A percentile compares a stretch with the other conserved stretches of the same genome.
Conservation (phyloP, 2,329 filamentous ascomycete genomes). For the Ceratocystis cubensis region DNA sequence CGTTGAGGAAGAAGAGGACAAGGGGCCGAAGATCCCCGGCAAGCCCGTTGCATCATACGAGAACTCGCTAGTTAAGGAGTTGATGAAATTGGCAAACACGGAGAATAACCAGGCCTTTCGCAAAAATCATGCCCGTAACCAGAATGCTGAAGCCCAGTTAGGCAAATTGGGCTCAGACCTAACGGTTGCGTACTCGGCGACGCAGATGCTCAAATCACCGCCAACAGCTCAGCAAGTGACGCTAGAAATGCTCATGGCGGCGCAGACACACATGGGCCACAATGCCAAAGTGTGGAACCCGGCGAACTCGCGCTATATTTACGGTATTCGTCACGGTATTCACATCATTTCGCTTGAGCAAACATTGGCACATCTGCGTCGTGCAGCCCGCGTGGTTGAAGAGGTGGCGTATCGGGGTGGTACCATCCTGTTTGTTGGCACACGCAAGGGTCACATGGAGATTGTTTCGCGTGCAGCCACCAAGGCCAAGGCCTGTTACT, state of each 20-base stretch:
- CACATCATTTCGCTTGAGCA: conserved; percentile 89
- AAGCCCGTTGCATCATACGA: conserved; percentile 19
- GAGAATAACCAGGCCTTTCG: conserved; percentile 15
- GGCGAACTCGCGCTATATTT: conserved; percentile 85
- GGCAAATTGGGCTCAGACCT: conserved; percentile 34
- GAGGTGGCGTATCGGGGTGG: conserved; percentile 74
- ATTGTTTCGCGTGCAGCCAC: conserved; percentile 70
- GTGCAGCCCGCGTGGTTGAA: conserved; percentile 82
- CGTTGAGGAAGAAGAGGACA: conserved; percentile 5
- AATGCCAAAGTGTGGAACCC: conserved; percentile 89
- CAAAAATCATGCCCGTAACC: background rate
- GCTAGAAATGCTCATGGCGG: conserved; percentile 78
- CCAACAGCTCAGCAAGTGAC: conserved; percentile 69
- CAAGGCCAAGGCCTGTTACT: conserved; percentile 65
- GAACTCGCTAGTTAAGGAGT: conserved; percentile 19
- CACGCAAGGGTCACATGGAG: conserved; percentile 65
- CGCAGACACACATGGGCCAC: conserved; percentile 82
- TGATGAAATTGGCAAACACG: conserved; percentile 17
- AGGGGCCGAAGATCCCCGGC: conserved; percentile 13
- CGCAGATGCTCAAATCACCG: conserved; percentile 56
- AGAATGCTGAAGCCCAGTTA: conserved; percentile 2
- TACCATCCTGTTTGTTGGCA: conserved; percentile 82
- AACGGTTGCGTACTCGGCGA: conserved; percentile 49
- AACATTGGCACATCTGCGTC: conserved; percentile 78
- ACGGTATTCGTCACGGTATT: conserved; percentile 72